Evolutionary conservation across 75 land plant species (phyloP).

Genomic region (Sequoiadendron giganteum): DNA sequence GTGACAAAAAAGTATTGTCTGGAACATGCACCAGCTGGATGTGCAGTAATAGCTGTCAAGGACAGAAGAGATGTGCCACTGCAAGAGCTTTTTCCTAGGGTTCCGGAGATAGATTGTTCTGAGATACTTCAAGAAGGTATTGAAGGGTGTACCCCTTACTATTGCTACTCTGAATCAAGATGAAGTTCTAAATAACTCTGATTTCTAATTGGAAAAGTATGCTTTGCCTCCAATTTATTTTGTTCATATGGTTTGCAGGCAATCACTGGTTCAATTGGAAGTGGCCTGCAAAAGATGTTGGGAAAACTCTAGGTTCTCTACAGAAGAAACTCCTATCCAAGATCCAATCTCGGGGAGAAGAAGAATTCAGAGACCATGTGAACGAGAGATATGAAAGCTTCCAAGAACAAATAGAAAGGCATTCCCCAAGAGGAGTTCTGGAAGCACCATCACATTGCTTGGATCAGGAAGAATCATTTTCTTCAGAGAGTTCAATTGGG

Average conservation of each 20-base stretch:
- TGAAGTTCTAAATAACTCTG: not conserved
- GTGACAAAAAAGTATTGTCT: constrained; percentile 33
- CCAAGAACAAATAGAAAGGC: not conserved
- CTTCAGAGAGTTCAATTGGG: constrained; percentile 1
- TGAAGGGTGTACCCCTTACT: not conserved
- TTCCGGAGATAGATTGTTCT: not conserved
- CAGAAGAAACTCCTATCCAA: constrained; percentile 2
- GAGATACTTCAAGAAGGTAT: constrained; percentile 1
- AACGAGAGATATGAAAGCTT: not conserved
- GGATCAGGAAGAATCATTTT: not conserved
- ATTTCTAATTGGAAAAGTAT: not conserved
- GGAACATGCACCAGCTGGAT: constrained; percentile 33
- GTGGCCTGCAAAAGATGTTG: not conserved
- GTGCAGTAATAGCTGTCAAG: constrained; percentile 26
- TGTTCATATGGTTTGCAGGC: not conserved
- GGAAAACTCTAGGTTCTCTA: constrained; percentile 2
- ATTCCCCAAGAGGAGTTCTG: constrained; percentile 31
- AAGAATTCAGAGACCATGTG: not conserved
- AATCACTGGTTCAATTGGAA: not conserved
- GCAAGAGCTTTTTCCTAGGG: not conserved
- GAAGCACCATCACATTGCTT: constrained; percentile 9
- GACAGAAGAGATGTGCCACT: constrained; percentile 1
- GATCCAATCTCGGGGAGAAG: constrained; percentile 3
- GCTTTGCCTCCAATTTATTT: not conserved
- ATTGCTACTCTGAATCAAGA: not conserved